These are phyloP conservation scores for Aspergillus japonicus DNA, from an alignment of 2,329 filamentous ascomycete species.

Conservation along the genomic window DNA sequence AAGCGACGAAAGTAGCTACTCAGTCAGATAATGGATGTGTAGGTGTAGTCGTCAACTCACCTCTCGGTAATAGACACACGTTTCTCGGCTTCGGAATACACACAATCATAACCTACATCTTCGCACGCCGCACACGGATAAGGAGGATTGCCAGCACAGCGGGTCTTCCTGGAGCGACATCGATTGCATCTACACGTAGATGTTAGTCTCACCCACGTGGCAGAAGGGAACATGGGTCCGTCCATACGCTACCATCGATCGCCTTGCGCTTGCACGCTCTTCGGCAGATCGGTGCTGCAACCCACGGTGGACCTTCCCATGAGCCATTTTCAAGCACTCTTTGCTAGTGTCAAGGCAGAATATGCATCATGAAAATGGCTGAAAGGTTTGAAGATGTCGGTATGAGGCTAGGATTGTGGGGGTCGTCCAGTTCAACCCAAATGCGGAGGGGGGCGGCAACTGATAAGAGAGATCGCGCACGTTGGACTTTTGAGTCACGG, in stretches of 20 bases:
- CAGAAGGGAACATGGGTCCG: not conserved
- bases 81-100: slow-evolving; percentile 40
- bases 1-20: slow-evolving; percentile 35
- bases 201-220: not conserved
- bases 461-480: not conserved
- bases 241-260: slow-evolving; percentile 32
- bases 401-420: too few species aligned
- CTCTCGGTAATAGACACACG: slow-evolving; percentile 38
- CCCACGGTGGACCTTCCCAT: slow-evolving; percentile 8
- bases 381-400: too few species aligned
- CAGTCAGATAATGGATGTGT: slow-evolving; percentile 5
- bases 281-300: slow-evolving; percentile 17
- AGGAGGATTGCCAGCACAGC: slow-evolving; percentile 37
- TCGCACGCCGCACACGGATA: slow-evolving; percentile 36
- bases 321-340: slow-evolving; percentile 6
- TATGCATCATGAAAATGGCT: too few species aligned
- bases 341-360: too few species aligned
- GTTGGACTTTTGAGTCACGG: not conserved
- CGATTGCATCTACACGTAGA: slow-evolving; percentile 32
- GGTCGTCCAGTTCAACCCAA: too few species aligned
- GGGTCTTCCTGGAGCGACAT: slow-evolving; percentile 37
- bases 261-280: slow-evolving; percentile 19
- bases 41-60: slow-evolving; percentile 16
- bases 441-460: not conserved
- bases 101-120: slow-evolving; percentile 32